Base-by-base conservation (phyloP, 352 stramenopile species). In the Aphanomyces astaci region DNA sequence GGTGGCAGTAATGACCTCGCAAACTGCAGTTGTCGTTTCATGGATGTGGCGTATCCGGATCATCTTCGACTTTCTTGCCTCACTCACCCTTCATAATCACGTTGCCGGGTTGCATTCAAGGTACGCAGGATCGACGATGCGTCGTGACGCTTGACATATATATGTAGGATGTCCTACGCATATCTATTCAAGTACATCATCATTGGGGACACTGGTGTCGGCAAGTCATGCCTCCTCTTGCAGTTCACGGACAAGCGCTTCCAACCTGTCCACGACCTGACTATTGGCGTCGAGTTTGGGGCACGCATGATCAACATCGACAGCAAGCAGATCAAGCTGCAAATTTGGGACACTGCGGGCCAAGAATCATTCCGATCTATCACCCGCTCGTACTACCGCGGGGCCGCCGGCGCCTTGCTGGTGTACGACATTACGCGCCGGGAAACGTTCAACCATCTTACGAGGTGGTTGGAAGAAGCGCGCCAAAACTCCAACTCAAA, bases 161-260 rank as follows among this genome's bases (percentile, higher is more conserved):
- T 64, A 24, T 19, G 15, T 64, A 71, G 53, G 57, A 97, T 98
- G 93, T 97, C 89, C 70, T 98, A 98, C 86, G 89, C 90, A 46
- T 98, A 98, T 72, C 78, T 98, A 55, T 98, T 98, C 83, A 98
- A 98, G 84, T 97, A 99, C 78, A 99, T 99, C 66, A 99, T 99
- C 79, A 99, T 99, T 72, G 97, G 97, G 54, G 96, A 99, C 78
- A 99, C 96, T 49, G 95, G 95, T 97, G 97, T 99, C 19, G 98
- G 98, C 33, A 99, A 99, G 85, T 99, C 96, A 53, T 99, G 97
- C 79, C 87, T 99, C 73, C 81, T 99, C 48, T 84, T 99, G 69
- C 97, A 99, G 81, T 99, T 99, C 84, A 99, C 97, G 54, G 97
- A 99, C 86, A 99, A 99, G 82, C 88, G 97, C 57, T 99, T 99